Conservation (phyloP, 352 stramenopile species). For the Plasmopara muralis region DNA sequence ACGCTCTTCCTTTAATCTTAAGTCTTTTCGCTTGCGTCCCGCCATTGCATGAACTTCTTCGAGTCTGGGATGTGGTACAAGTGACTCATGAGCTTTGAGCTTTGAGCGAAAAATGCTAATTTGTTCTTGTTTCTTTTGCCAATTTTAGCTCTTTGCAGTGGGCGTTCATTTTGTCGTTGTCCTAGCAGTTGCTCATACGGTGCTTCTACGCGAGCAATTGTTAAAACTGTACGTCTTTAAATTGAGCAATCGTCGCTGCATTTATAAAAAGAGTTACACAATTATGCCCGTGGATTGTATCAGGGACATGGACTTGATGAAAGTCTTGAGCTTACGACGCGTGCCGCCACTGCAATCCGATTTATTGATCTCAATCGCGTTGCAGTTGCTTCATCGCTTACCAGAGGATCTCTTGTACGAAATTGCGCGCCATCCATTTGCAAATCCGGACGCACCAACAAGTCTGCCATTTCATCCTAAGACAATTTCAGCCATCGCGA, state of each 20-base stretch:
- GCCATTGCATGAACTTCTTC: constrained; percentile 79
- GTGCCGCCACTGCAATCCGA: constrained; percentile 74
- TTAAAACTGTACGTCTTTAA: constrained; percentile 54
- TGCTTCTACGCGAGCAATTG: constrained; percentile 80
- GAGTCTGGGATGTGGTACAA: constrained; percentile 86
- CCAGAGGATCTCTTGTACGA: constrained; percentile 81
- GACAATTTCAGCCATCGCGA: constrained; percentile 42
- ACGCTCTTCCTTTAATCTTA: constrained; percentile 82
- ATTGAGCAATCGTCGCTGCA: too few species aligned
- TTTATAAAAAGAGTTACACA: too few species aligned
- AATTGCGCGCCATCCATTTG: constrained; percentile 81
- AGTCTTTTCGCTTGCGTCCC: constrained; percentile 88
- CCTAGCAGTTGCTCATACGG: constrained; percentile 81
- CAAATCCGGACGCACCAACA: constrained; percentile 43
- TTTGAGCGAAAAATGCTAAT: too few species aligned
- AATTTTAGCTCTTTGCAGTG: constrained; percentile 75
- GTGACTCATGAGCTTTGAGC: too few species aligned
- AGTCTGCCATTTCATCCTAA: constrained; percentile 55
- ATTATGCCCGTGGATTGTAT: constrained; percentile 1
- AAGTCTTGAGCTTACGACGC: constrained; percentile 81
- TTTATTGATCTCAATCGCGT: constrained; percentile 74
- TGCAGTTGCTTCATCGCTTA: constrained; percentile 83
- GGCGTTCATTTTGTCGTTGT: constrained; percentile 89
- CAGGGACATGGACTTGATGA: constrained; percentile 86
- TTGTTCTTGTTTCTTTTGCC: too few species aligned